Evolutionary conservation across 352 stramenopile species (phyloP), one percentile per base, ranked within the genome.

Genomic region (Globisporangium okanoganense): DNA sequence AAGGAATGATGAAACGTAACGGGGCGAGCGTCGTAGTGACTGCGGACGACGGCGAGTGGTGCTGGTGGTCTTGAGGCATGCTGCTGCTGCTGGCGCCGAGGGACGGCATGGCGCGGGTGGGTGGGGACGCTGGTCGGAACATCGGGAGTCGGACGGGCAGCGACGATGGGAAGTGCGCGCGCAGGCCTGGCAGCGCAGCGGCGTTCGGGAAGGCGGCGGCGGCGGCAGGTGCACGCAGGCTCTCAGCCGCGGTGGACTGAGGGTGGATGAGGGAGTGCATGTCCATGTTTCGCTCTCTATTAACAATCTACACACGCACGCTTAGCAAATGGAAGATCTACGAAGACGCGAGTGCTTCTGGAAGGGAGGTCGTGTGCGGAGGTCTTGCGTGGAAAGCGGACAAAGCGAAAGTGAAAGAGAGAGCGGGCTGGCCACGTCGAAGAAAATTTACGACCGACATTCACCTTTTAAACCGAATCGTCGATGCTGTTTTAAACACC

Each of bases 1-100:
- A 87, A 41, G 82, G 82, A 64, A 91, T 91, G 61, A 91, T 89
- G 64, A 91, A 91, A 56, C 82, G 79, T 29, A 91, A 77, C 35
- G 82, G 82, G 8, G 79, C 82, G 24, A 91, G 72, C n/a, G 79
- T 76, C 4, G 58, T 31, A 6, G 29, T 33, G 29, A 6, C 3
- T n/a, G 36, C 36, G 22, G 48, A 67, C 16, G 50, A 52, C 43
- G 56, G 43, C 38, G 69, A 62, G 66, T 69, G 31, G 71, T 62
- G 41, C 65, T 69, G 53, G 35, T 50, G 71, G 35, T 71, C 65
- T 57, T 50, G 45, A 41, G 14, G 5, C 40, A 24, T 24, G 27
- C 14, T 52, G 45, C 1, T 52, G 45, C 24, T 51, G 24, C 7
- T 51, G 45, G 6, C 18, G 40, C 35, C n/a, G 47, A 64, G 38